Evolutionary conservation across 2,329 filamentous ascomycete species (phyloP).

Genomic region (Talaromyces sp.): DNA sequence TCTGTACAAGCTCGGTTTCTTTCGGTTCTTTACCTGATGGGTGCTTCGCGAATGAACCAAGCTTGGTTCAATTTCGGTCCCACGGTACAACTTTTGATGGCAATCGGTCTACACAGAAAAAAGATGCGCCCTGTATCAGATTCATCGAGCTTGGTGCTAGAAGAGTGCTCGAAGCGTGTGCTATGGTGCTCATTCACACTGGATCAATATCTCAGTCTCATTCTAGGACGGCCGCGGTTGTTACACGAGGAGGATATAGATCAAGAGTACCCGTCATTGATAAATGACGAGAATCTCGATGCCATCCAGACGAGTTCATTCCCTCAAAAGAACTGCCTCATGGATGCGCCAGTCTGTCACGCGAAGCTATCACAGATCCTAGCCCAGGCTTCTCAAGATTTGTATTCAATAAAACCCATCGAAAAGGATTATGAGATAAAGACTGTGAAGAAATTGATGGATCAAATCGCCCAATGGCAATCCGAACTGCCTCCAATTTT

Average conservation of each 20-base stretch:
- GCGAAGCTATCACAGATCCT: constrained; percentile 21
- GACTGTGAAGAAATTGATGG: constrained; percentile 7
- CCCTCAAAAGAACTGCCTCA: constrained; percentile 21
- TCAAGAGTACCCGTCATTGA: constrained; percentile 13
- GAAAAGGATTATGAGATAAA: constrained; percentile 15
- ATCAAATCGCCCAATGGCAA: constrained; percentile 10
- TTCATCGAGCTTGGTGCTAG: constrained; percentile 1
- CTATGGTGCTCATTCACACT: constrained; percentile 45
- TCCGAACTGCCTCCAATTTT: constrained; percentile 4
- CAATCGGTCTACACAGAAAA: constrained; percentile 39
- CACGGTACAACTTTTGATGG: constrained; percentile 39
- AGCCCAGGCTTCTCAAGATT: constrained; percentile 21
- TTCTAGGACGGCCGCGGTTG: constrained; percentile 41
- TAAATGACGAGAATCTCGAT: constrained; percentile 14
- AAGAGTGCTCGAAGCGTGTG: constrained; percentile 39
- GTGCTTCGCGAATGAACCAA: constrained; percentile 40
- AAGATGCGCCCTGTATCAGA: constrained; percentile 3
- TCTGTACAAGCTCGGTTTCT: constrained; percentile 28
- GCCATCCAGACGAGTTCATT: neutral
- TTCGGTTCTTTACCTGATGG: constrained; percentile 38
- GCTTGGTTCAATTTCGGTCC: constrained; percentile 44
- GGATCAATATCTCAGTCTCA: constrained; percentile 43
- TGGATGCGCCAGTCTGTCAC: constrained; percentile 29
- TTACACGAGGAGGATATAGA: constrained; percentile 37
- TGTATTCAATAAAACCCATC: constrained; percentile 19